Base-by-base conservation (phyloP, 257 asterid genomes). In the Solanum neorickii region DNA sequence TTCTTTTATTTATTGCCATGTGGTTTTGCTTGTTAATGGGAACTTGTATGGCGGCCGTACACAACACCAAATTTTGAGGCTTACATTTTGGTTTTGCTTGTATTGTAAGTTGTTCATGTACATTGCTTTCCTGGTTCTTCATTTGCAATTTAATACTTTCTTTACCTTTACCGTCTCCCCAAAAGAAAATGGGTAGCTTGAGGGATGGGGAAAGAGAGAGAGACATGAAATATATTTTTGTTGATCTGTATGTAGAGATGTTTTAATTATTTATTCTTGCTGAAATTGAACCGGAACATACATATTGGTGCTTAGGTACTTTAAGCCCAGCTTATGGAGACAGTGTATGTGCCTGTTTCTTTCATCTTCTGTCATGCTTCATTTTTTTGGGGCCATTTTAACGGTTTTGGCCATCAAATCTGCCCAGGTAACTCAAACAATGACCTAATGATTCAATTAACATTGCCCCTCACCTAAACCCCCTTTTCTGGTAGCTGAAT, bases 371-470 rank as follows among this genome's bases (percentile, higher is more conserved):
- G 42, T 21, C 29, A 46, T 68, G 88, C 52, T 78, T 86, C 75
- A 21, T 35, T 15, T 73, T 89, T 87, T 39, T 33, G 56, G 25
- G 16, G 31, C 70, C 70, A 62, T 62, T 62, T 62, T 27, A n/a
- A 62, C 29, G 35, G 41, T 62, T 86, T 65, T 49, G 68, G 95
- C 92, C 66, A 94, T 95, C 89, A 94, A 94, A 92, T 96, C 96
- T 89, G 98, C 98, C 44, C 96, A 96, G 88, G 98, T 94, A 84
- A 9, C 31, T 31, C 70, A 62, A 62, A 62, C 70, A 62, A 59
- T 59, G 68, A 59, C 68, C 68, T 21, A 20, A 25, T 59, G 27
- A 59, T 89, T 35, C 29, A 23, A 39, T 74, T 74, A 39, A 39
- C 33, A 21, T 39, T 74, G 33, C 13, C 68, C 18, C 27, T 39